A percentile compares a stretch with the other conserved stretches of the same genome.
These are phyloP conservation scores for Dipteronia dyeriana DNA, from an alignment of 345 rosid species.

Conservation along the genomic window DNA sequence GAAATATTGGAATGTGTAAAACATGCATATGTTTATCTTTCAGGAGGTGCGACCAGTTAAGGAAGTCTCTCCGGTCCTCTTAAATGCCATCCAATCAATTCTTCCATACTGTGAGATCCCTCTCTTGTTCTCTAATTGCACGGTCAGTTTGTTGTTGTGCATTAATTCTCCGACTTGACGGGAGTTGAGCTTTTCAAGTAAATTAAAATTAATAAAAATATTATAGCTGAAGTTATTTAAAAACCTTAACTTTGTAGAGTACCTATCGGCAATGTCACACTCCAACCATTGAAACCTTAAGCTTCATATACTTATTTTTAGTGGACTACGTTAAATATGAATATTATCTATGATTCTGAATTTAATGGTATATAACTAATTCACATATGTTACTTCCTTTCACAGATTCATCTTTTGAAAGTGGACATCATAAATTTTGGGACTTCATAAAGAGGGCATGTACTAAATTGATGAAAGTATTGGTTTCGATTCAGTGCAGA, in stretches of 20 bases:
- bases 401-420: conserved; percentile 82
- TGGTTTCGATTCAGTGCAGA: conserved; percentile 76
- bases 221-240: too few relatives aligned
- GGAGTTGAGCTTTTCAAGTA: too few relatives aligned
- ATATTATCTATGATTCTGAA: neutral
- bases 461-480: conserved; percentile 89
- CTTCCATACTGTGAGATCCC: conserved; percentile 83
- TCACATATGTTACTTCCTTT: conserved; percentile 11
- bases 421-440: conserved; percentile 62
- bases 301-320: neutral
- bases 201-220: too few relatives aligned
- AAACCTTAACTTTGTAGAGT: too few relatives aligned
- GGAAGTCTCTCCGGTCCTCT: conserved; percentile 81
- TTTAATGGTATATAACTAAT: conserved; percentile 9
- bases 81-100: conserved; percentile 76
- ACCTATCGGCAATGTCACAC: too few relatives aligned
- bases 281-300: neutral
- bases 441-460: conserved; percentile 84
- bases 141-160: too few relatives aligned
- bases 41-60: conserved; percentile 88
- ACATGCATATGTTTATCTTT: conserved; percentile 25
- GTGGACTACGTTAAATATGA: neutral
- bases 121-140: conserved; percentile 10
- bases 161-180: too few relatives aligned
- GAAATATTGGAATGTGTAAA: conserved; percentile 6